These are phyloP conservation scores for Cicer cuneatum DNA, from an alignment of 306 rosid species.

Conservation along the genomic window DNA sequence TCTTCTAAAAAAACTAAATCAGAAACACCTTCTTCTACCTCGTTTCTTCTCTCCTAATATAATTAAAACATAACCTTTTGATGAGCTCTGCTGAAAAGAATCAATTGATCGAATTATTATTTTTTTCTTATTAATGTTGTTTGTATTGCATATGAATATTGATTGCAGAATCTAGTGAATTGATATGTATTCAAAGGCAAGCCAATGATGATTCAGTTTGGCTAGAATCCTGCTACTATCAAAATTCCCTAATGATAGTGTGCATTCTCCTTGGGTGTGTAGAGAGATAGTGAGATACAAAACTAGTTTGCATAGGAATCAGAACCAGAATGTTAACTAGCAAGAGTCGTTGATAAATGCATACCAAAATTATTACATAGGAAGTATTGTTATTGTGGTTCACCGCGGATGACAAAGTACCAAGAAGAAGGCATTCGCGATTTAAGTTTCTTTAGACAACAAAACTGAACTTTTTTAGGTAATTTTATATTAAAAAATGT, in stretches of 20 bases:
- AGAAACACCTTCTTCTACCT: too few species aligned
- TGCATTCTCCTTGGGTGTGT: constrained; percentile 12
- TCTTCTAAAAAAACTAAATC: too few species aligned
- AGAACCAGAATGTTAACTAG: constrained; percentile 12
- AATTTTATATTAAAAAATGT: too few species aligned
- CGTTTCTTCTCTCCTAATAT: too few species aligned
- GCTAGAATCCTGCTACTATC: constrained; percentile 70
- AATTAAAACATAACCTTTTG: not conserved
- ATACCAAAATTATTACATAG: not conserved
- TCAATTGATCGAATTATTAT: not conserved
- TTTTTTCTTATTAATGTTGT: constrained; percentile 18
- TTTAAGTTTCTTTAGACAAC: too few species aligned
- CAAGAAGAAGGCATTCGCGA: too few species aligned
- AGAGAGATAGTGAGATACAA: constrained; percentile 17
- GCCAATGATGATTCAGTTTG: constrained; percentile 93
- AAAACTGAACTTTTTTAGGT: too few species aligned
- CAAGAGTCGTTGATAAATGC: constrained; percentile 25
- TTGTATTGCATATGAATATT: constrained; percentile 20
- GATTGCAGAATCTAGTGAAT: constrained; percentile 76
- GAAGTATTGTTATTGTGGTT: too few species aligned
- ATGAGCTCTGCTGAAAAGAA: not conserved
- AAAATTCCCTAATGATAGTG: not conserved
- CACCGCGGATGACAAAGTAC: too few species aligned
- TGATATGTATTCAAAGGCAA: constrained; percentile 85
- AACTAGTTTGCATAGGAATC: not conserved